These are phyloP conservation scores for Baudoinia panamericana DNA, from an alignment of 495 filamentous ascomycete genomes.

Conservation along the genomic window DNA sequence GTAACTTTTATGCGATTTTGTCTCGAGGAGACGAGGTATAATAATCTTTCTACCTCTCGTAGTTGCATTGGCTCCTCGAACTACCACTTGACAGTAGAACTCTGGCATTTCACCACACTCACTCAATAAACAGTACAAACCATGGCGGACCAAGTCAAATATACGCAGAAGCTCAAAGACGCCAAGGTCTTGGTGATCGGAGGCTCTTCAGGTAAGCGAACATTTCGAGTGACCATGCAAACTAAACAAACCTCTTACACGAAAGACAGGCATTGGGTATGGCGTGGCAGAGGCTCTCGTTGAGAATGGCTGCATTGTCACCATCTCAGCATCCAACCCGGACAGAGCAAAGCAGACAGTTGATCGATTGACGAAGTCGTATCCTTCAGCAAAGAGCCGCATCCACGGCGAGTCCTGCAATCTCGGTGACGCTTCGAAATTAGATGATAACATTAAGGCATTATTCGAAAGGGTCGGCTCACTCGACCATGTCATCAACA, in stretches of 20 bases:
- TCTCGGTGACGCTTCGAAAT: slow-evolving; percentile 18
- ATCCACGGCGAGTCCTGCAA: slow-evolving; percentile 22
- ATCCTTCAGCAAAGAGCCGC: slow-evolving; percentile 19
- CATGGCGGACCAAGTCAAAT: slow-evolving; percentile 23
- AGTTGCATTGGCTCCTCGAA: too few relatives aligned
- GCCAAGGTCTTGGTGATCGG: slow-evolving; percentile 19
- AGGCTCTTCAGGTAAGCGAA: slow-evolving; percentile 16
- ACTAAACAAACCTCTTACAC: not conserved
- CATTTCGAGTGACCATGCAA: not conserved
- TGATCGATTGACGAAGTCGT: slow-evolving; percentile 17
- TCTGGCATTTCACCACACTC: too few relatives aligned
- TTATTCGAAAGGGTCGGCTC: slow-evolving; percentile 22
- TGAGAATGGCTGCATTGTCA: slow-evolving; percentile 23
- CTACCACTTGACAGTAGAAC: too few relatives aligned
- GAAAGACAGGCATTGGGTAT: slow-evolving; percentile 25
- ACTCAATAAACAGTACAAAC: too few relatives aligned
- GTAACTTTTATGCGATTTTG: too few relatives aligned
- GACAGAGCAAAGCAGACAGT: slow-evolving; percentile 21
- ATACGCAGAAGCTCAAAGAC: slow-evolving; percentile 21
- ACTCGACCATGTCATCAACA: slow-evolving; percentile 29
- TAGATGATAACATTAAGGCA: slow-evolving; percentile 22
- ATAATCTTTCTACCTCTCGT: too few relatives aligned
- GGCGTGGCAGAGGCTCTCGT: slow-evolving; percentile 29
- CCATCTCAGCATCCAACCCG: slow-evolving; percentile 27
- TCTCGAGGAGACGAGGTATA: too few relatives aligned